A percentile compares a stretch with the other conserved stretches of the same genome.
These are phyloP conservation scores for Yarrowia sp. DNA, from an alignment of 805 yeast genomes.

Conservation along the genomic window DNA sequence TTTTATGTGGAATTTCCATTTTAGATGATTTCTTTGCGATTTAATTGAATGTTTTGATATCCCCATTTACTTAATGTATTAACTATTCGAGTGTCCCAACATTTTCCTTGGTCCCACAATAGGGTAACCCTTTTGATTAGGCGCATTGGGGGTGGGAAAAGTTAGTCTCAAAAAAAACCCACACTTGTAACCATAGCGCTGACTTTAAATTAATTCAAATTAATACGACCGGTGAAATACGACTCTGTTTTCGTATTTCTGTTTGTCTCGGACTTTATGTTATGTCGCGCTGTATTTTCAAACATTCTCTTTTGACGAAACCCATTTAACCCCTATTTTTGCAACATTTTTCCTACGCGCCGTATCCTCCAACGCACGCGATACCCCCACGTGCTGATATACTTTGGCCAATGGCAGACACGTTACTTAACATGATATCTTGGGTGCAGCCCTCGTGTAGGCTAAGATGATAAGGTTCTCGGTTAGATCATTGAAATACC, in stretches of 20 bases:
- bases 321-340: background rate
- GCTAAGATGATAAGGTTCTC: slow-evolving; percentile 15
- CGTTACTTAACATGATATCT: background rate
- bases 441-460: background rate
- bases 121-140: too few relatives aligned
- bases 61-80: too few relatives aligned
- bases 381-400: slow-evolving; percentile 2
- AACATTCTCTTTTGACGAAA: background rate
- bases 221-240: too few relatives aligned
- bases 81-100: too few relatives aligned
- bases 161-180: too few relatives aligned
- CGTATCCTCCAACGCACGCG: background rate
- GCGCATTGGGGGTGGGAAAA: too few relatives aligned
- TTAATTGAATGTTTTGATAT: too few relatives aligned
- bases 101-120: too few relatives aligned
- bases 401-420: background rate
- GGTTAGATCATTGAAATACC: slow-evolving; percentile 19
- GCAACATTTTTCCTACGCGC: background rate
- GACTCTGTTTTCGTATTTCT: background rate
- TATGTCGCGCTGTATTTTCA: background rate
- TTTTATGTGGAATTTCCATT: too few relatives aligned
- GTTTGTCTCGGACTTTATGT: background rate
- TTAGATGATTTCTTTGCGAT: too few relatives aligned
- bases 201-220: too few relatives aligned
- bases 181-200: too few relatives aligned